Base-by-base conservation (phyloP, 257 asterid species). In the Schizonepeta tenuifolia region DNA sequence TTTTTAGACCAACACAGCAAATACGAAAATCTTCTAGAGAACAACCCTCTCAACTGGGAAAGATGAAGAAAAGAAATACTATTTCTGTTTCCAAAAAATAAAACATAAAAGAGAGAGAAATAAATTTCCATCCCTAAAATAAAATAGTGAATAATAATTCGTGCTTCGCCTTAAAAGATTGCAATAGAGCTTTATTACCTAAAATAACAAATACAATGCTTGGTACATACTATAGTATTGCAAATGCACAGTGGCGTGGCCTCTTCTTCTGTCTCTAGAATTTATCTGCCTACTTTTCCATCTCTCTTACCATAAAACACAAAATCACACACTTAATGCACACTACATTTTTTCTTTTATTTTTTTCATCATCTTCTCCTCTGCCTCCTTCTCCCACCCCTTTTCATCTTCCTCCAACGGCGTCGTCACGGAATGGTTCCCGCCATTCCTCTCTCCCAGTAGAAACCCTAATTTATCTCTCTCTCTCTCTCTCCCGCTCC, bases 391-490 rank as follows among this genome's bases (percentile, higher is more conserved):
- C 70, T 71, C 6, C 38, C 24, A 38, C 1, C 20, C 53, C 24
- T 6, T 31, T 26, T 46, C 41, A 44, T 78, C 79, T 43, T n/a
- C 21, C 65, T 9, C 24, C 35, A 33, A 64, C 77, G 80, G 55
- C 55, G 77, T 50, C 75, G 78, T 26, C 9, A 9, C 15, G 79
- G 71, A 77, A 75, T 79, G 85, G 77, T 83, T 78, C 79, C 86
- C 74, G 83, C 84, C 87, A 73, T 64, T 78, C 44, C 2, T 40
- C 38, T 73, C 73, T 57, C 72, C 35, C 79, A 71, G 7, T 76
- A 67, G 77, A 74, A 86, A 77, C 86, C 86, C 89, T 81, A 73
- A 79, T 77, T 65, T 41, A 64, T n/a, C n/a, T 57, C 55, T 63
- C 66, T 67, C 57, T 44, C 38, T n/a, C n/a, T 57, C 55, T 63